Evolutionary conservation across 176 grass and related monocot genomes (phyloP).

Genomic region (Oryza nivara): DNA sequence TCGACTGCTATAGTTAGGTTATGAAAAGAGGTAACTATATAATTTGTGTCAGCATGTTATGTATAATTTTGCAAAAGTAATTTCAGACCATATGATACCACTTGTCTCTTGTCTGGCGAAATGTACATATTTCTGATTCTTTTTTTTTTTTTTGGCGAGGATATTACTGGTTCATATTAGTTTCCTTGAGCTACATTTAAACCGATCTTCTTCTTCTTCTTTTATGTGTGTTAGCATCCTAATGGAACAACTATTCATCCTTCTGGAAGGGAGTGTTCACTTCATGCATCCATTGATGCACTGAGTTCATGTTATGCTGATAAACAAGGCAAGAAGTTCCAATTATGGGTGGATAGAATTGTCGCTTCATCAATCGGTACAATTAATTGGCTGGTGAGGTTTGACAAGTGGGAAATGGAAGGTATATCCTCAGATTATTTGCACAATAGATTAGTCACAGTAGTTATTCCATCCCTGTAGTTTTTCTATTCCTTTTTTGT

Average conservation of each 20-base stretch:
- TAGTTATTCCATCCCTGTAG: background rate
- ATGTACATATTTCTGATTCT: background rate
- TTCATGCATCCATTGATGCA: constrained; percentile 62
- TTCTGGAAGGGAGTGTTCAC: constrained; percentile 62
- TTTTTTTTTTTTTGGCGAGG: background rate
- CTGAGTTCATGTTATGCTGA: constrained; percentile 66
- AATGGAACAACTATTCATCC: constrained; percentile 76
- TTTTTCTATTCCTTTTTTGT: background rate
- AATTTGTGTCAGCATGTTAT: background rate
- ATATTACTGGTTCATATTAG: background rate
- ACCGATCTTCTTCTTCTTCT: background rate
- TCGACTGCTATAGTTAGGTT: constrained; percentile 10
- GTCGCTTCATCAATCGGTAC: constrained; percentile 57
- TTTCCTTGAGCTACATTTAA: constrained; percentile 29
- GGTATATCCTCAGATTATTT: constrained; percentile 47
- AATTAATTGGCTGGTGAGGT: constrained; percentile 76
- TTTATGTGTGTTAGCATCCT: constrained; percentile 49
- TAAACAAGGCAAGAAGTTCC: constrained; percentile 67
- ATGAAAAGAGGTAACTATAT: background rate
- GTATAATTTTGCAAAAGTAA: background rate
- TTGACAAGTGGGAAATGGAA: constrained; percentile 85
- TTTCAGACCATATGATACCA: background rate
- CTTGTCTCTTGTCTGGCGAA: background rate
- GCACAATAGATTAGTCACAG: constrained; percentile 5
- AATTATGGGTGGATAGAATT: constrained; percentile 82